phyloP scores from a whole-genome alignment of 768 basidiomycete genomes.

The Mycena pura region DNA sequence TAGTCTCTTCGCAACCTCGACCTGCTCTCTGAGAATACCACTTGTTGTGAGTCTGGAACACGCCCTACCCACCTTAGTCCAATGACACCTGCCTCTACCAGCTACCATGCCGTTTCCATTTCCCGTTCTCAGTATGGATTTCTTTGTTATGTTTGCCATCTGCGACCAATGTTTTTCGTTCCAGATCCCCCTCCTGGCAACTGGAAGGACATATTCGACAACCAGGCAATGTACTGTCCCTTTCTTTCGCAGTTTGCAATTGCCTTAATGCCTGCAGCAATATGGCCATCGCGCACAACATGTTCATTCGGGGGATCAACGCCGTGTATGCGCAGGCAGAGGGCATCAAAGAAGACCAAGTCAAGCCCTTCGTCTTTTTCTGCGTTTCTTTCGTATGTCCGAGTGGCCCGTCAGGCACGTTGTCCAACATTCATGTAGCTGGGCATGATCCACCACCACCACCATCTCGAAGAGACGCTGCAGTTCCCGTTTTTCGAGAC shows the following conservation, averaged over 20 bases:
- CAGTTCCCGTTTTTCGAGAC: conserved; percentile 35
- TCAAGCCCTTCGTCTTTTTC: conserved; percentile 36
- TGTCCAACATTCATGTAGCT: conserved; percentile 19
- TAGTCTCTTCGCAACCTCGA: no score
- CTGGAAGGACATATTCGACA: conserved; percentile 36
- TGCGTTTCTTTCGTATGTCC: conserved; percentile 32
- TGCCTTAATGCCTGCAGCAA: conserved; percentile 25
- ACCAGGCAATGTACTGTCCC: conserved; percentile 32
- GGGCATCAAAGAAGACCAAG: conserved; percentile 29
- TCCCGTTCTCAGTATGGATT: not conserved
- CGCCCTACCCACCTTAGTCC: no score
- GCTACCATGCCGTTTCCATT: not conserved
- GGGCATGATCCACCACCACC: conserved; percentile 37
- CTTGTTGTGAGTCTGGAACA: no score
- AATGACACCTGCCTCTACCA: not conserved
- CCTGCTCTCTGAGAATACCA: no score
- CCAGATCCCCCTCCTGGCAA: conserved; percentile 32
- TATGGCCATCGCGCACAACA: conserved; percentile 39
- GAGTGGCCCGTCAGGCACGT: not conserved
- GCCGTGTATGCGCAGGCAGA: conserved; percentile 35
- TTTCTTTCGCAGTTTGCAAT: not conserved
- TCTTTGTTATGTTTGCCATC: not conserved
- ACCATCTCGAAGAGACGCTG: conserved; percentile 36
- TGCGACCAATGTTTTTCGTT: not conserved
- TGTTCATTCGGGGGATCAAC: conserved; percentile 37